Conservation (phyloP, 768 basidiomycete species). For the Dioszegia aurantiaca region DNA sequence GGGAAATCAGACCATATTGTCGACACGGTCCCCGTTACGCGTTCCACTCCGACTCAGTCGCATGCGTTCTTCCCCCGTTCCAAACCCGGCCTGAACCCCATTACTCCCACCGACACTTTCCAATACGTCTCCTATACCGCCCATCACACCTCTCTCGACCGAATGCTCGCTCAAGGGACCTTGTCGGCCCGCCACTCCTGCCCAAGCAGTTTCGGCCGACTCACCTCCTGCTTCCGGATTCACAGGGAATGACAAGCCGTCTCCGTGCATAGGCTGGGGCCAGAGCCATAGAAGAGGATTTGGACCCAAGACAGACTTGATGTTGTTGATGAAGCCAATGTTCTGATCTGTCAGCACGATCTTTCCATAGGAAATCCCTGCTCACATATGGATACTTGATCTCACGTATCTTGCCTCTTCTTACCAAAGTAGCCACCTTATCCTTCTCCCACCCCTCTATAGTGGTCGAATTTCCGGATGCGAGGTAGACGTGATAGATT, state of each 20-base stretch:
- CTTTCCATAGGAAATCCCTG: no score
- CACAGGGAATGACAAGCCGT: conserved; percentile 74
- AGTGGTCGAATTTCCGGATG: conserved; percentile 81
- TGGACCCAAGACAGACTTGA: conserved; percentile 71
- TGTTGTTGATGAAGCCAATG: conserved; percentile 69
- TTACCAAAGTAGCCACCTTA: conserved; percentile 78
- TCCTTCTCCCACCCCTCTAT: conserved; percentile 99
- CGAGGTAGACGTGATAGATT: conserved; percentile 77
- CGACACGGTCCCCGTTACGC: neutral
- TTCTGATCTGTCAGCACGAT: conserved; percentile 57
- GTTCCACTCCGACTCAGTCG: conserved; percentile 14
- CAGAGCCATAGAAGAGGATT: conserved; percentile 80
- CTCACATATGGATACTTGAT: conserved; percentile 85
- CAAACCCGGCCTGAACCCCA: conserved; percentile 14
- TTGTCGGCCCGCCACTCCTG: conserved; percentile 32
- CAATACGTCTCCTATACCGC: conserved; percentile 12
- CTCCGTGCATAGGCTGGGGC: conserved; percentile 66
- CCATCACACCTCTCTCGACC: conserved; percentile 18
- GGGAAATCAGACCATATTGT: conserved; percentile 22
- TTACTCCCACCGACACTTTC: conserved; percentile 12
- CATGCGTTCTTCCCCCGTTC: conserved; percentile 16
- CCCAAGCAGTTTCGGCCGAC: conserved; percentile 43
- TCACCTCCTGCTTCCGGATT: conserved; percentile 56
- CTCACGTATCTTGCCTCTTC: conserved; percentile 79
- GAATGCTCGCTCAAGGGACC: conserved; percentile 17